These are phyloP conservation scores for Diaporthe velutina DNA, from an alignment of 2,329 filamentous ascomycete genomes.

Conservation along the genomic window DNA sequence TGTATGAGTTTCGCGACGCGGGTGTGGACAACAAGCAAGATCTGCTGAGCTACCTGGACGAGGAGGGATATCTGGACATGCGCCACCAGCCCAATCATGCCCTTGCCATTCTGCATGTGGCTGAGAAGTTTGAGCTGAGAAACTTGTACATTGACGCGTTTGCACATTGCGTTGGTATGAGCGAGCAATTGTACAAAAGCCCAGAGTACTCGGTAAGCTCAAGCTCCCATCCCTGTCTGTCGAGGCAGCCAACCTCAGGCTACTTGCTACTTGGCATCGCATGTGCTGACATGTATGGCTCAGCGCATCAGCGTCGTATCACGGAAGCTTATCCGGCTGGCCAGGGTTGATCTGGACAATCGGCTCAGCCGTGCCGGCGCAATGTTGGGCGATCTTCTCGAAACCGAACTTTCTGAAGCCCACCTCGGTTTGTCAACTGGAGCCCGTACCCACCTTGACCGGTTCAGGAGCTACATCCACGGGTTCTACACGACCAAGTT, in stretches of 20 bases:
- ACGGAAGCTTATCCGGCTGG: slow-evolving; percentile 73
- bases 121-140: slow-evolving; percentile 73
- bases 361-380: slow-evolving; percentile 69
- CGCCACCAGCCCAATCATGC: slow-evolving; percentile 76
- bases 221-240: not conserved
- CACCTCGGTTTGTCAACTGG: slow-evolving; percentile 73
- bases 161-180: slow-evolving; percentile 84
- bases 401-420: slow-evolving; percentile 76
- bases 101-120: slow-evolving; percentile 75
- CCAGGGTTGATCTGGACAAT: slow-evolving; percentile 74
- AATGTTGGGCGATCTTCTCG: slow-evolving; percentile 76
- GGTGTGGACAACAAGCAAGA: slow-evolving; percentile 70
- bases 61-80: slow-evolving; percentile 78
- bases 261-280: not conserved
- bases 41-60: slow-evolving; percentile 74
- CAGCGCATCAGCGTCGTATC: slow-evolving; percentile 66
- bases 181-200: slow-evolving; percentile 67
- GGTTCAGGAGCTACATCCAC: slow-evolving; percentile 78
- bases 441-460: slow-evolving; percentile 76
- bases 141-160: slow-evolving; percentile 82
- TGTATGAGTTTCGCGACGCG: slow-evolving; percentile 71
- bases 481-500: slow-evolving; percentile 76
- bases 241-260: no score
- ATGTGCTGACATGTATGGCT: slow-evolving; percentile 26
- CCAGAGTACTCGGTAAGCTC: slow-evolving; percentile 72